These are phyloP conservation scores for Apiotrichum veenhuisii DNA, from an alignment of 1,284 basidiomycete species.

Conservation along the genomic window DNA sequence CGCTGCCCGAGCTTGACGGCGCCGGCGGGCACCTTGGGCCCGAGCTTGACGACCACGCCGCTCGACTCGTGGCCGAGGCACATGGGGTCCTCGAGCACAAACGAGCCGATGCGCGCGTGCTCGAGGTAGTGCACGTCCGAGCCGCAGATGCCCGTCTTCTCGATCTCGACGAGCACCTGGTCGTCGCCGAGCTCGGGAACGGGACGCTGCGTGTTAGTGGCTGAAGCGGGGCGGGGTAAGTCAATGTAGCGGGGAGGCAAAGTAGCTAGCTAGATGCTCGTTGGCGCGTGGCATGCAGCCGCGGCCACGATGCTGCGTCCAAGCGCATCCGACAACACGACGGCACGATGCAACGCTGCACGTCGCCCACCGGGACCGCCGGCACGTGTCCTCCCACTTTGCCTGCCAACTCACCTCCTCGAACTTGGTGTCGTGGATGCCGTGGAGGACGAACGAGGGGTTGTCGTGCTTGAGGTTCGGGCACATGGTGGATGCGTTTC, in stretches of 20 bases:
- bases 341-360: too few relatives aligned
- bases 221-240: background rate
- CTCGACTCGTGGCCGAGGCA: slow-evolving; percentile 45
- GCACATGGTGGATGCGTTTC: background rate
- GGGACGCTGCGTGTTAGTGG: slow-evolving; percentile 55
- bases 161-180: slow-evolving; percentile 83
- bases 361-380: too few relatives aligned
- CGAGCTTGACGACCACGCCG: slow-evolving; percentile 40
- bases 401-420: slow-evolving; percentile 47
- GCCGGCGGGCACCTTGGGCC: slow-evolving; percentile 28
- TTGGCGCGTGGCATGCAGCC: too few relatives aligned
- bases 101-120: slow-evolving; percentile 44
- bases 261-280: too few relatives aligned
- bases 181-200: slow-evolving; percentile 70
- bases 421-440: slow-evolving; percentile 44
- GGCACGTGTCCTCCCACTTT: background rate
- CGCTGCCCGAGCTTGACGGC: slow-evolving; percentile 48
- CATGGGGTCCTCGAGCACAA: slow-evolving; percentile 49
- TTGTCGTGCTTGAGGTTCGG: slow-evolving; percentile 35
- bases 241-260: background rate
- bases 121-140: slow-evolving; percentile 64
- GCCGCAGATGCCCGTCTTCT: slow-evolving; percentile 92
- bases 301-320: too few relatives aligned
- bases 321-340: too few relatives aligned
- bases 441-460: slow-evolving; percentile 47